Conservation (phyloP, 106 monocot species). For the Posidonia australis region DNA sequence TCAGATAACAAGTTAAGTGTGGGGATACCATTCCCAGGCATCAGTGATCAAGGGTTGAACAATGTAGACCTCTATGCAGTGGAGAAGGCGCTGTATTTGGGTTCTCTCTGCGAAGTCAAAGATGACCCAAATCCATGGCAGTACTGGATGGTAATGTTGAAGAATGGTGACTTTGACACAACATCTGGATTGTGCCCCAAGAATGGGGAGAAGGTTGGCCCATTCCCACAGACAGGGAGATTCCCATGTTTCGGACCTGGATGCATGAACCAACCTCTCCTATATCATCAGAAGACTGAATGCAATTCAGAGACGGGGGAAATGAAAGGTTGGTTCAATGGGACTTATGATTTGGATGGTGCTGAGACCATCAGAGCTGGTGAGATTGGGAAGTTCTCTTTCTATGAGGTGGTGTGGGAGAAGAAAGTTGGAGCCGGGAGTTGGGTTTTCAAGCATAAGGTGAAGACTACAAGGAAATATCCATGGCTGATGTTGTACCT, state of each 20-base stretch:
- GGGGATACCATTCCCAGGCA: slow-evolving; percentile 23
- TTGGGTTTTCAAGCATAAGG: slow-evolving; percentile 61
- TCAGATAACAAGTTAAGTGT: slow-evolving; percentile 36
- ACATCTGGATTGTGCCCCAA: slow-evolving; percentile 47
- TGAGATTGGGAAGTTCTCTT: slow-evolving; percentile 23
- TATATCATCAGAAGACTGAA: slow-evolving; percentile 38
- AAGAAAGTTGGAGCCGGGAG: slow-evolving; percentile 40
- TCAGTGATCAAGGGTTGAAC: not conserved
- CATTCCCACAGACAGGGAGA: slow-evolving; percentile 41
- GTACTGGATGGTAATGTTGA: slow-evolving; percentile 95
- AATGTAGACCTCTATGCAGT: slow-evolving; percentile 57
- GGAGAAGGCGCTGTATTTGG: slow-evolving; percentile 64
- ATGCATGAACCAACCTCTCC: slow-evolving; percentile 87
- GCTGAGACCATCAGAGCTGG: too few relatives aligned
- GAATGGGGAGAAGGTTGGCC: slow-evolving; percentile 44
- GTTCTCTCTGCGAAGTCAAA: slow-evolving; percentile 42
- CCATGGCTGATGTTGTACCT: slow-evolving; percentile 96
- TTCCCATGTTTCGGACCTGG: slow-evolving; percentile 77
- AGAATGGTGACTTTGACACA: slow-evolving; percentile 86
- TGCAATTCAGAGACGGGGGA: slow-evolving; percentile 4
- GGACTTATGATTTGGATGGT: slow-evolving; percentile 59
- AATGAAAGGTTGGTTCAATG: slow-evolving; percentile 45
- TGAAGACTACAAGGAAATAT: slow-evolving; percentile 51
- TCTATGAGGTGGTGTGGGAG: slow-evolving; percentile 71
- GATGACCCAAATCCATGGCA: slow-evolving; percentile 54